phyloP scores from a whole-genome alignment of 1,284 basidiomycete species.

The Ustilago cynodontis region DNA sequence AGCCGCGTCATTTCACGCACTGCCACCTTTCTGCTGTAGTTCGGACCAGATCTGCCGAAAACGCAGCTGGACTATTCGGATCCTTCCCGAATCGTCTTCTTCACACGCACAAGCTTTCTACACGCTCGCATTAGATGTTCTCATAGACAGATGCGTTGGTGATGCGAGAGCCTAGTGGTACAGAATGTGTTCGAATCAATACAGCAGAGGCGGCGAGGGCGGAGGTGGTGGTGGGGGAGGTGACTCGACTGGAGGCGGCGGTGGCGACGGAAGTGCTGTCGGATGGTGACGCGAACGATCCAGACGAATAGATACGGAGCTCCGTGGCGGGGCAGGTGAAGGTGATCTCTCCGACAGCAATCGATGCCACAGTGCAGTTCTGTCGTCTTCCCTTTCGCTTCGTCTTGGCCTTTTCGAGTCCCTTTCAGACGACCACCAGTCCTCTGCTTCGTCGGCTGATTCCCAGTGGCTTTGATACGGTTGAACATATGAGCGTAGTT shows the following conservation, averaged over 20 bases:
- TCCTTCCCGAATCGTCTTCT: too few relatives aligned
- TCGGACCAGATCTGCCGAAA: not conserved
- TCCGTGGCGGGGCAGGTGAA: conserved; percentile 12
- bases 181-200: not conserved
- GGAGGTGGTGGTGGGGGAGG: conserved; percentile 18
- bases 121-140: too few relatives aligned
- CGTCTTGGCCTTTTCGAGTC: not conserved
- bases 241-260: conserved; percentile 1
- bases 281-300: not conserved
- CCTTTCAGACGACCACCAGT: not conserved
- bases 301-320: not conserved
- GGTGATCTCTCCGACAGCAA: conserved; percentile 11
- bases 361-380: conserved; percentile 21
- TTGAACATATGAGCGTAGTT: not conserved
- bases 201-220: conserved; percentile 1
- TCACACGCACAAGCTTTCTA: too few relatives aligned
- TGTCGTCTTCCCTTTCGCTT: not conserved
- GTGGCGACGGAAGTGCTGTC: not conserved
- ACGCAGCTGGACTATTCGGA: not conserved
- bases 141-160: not conserved
- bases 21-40: not conserved
- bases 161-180: not conserved
- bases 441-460: not conserved
- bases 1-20: not conserved
- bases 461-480: not conserved